Evolutionary conservation across 805 yeast genomes (phyloP).

Genomic region (Torulaspora gathmanii): DNA sequence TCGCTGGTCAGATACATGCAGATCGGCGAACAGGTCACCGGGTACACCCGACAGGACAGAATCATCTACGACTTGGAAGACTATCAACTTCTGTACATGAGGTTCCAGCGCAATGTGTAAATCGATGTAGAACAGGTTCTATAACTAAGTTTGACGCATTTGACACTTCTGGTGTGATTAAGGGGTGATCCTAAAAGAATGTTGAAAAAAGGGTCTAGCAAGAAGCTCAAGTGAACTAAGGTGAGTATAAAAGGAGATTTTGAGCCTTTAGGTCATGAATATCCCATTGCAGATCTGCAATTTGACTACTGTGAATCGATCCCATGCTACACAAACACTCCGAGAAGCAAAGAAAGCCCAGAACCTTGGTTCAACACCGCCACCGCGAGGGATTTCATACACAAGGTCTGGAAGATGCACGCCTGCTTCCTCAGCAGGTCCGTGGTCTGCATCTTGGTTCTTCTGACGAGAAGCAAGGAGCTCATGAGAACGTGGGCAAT

Average conservation of each 20-base stretch:
- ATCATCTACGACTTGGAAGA: constrained; percentile 70
- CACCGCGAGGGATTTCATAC: not conserved
- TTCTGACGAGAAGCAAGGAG: not conserved
- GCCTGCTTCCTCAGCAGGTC: constrained; percentile 16
- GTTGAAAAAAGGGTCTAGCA: too few relatives aligned
- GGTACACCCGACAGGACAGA: constrained; percentile 59
- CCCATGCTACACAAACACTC: constrained; percentile 23
- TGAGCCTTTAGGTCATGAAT: too few relatives aligned
- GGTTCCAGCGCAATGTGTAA: constrained; percentile 41
- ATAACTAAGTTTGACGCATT: too few relatives aligned
- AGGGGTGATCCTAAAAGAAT: too few relatives aligned
- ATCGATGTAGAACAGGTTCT: too few relatives aligned
- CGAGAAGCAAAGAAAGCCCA: constrained; percentile 13
- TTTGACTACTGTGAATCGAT: not conserved
- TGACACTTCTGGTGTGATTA: too few relatives aligned
- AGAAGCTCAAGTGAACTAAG: too few relatives aligned
- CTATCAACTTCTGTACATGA: constrained; percentile 66
- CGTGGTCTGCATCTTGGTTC: constrained; percentile 10
- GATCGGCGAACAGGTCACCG: constrained; percentile 28
- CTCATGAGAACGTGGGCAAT: not conserved
- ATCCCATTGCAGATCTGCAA: too few relatives aligned
- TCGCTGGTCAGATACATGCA: constrained; percentile 37
- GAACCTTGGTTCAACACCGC: constrained; percentile 11
- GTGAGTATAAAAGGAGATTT: not conserved
- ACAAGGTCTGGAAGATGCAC: constrained; percentile 14